phyloP scores from a whole-genome alignment of 768 basidiomycete species.

The Hygrocybe coccinea region DNA sequence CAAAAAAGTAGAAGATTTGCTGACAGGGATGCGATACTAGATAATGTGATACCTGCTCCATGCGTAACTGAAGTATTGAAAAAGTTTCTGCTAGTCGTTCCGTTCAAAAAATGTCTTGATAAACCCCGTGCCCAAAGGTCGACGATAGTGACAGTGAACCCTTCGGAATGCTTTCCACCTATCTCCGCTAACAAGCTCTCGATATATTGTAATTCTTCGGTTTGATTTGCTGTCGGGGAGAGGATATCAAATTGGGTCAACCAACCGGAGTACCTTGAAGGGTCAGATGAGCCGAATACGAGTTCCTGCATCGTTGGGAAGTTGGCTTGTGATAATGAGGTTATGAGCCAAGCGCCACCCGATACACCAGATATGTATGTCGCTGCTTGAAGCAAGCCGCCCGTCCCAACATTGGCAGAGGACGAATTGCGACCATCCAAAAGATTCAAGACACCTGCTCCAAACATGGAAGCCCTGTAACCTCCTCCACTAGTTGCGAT shows the following conservation, averaged over 20 bases:
- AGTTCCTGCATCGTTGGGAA: constrained; percentile 37
- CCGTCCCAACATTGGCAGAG: constrained; percentile 37
- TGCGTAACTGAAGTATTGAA: constrained; percentile 36
- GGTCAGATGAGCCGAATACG: constrained; percentile 18
- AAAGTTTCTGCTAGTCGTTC: constrained; percentile 40
- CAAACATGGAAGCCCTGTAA: constrained; percentile 50
- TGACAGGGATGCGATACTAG: constrained; percentile 27
- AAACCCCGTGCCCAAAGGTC: constrained; percentile 21
- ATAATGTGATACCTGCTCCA: constrained; percentile 46
- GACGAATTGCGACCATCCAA: constrained; percentile 48
- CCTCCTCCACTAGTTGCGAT: constrained; percentile 57
- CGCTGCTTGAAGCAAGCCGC: constrained; percentile 50
- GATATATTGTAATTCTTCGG: constrained; percentile 13
- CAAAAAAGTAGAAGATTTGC: neutral
- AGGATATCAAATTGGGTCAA: constrained; percentile 21
- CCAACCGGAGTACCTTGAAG: constrained; percentile 33
- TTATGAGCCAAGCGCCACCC: constrained; percentile 28
- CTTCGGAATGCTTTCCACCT: constrained; percentile 26
- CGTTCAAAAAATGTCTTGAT: constrained; percentile 49
- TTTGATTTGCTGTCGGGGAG: constrained; percentile 14
- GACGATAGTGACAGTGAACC: constrained; percentile 22
- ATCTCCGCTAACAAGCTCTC: constrained; percentile 22
- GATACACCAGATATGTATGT: constrained; percentile 52
- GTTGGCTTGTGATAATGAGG: constrained; percentile 38
- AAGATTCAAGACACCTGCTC: constrained; percentile 47